Conservation (phyloP, 768 basidiomycete species). For the Podaxis sp. region DNA sequence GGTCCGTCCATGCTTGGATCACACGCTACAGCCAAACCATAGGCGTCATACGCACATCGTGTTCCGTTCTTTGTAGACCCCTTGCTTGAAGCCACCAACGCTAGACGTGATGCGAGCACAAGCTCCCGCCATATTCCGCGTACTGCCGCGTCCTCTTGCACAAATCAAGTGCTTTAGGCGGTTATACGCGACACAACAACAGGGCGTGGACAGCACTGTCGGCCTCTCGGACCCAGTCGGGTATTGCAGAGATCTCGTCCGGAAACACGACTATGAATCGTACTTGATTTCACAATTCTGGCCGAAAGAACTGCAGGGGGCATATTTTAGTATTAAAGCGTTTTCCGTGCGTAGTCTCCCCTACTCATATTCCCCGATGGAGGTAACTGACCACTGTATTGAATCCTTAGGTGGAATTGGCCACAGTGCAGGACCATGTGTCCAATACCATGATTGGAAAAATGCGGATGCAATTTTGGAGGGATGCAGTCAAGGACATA, state of each 20-base stretch:
- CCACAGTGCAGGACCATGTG: slow-evolving; percentile 73
- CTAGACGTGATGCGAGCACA: neutral
- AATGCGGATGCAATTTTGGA: slow-evolving; percentile 88
- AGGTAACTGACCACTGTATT: neutral
- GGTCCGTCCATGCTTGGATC: neutral
- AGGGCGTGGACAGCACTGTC: neutral
- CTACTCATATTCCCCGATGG: slow-evolving; percentile 8
- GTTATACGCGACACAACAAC: neutral
- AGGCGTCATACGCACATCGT: neutral
- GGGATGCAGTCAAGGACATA: slow-evolving; percentile 71
- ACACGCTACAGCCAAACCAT: neutral
- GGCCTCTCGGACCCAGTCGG: slow-evolving; percentile 43
- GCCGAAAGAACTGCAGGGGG: slow-evolving; percentile 60
- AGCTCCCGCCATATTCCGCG: neutral
- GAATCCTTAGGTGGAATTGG: slow-evolving; percentile 65
- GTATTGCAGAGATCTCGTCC: slow-evolving; percentile 74
- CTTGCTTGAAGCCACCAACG: neutral
- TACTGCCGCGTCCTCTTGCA: neutral
- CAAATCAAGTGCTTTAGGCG: neutral
- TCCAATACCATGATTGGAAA: slow-evolving; percentile 75
- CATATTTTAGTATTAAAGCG: slow-evolving; percentile 78
- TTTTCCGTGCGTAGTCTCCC: slow-evolving; percentile 65
- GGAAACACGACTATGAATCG: slow-evolving; percentile 81
- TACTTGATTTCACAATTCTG: slow-evolving; percentile 72
- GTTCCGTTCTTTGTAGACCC: neutral